Base-by-base conservation (phyloP, 2,329 filamentous ascomycete species). In the Herpotrichia juniperi region DNA sequence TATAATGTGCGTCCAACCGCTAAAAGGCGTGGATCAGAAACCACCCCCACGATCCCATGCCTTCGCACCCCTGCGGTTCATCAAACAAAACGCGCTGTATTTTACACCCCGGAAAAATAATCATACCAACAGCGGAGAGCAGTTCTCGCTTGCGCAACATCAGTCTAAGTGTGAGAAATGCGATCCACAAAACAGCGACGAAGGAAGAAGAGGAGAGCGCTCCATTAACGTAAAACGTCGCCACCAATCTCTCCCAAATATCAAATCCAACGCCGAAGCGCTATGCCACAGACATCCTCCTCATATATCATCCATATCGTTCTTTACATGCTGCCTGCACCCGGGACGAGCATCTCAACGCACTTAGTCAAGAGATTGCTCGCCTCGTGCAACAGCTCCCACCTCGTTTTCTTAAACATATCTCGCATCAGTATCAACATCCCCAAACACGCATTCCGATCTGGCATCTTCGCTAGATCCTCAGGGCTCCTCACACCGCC, bases 331-430 rank as follows among this genome's bases (percentile, higher is more conserved):
- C 28, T 57, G 8, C 54, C 54, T 24, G 57, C 62, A 3, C 68
- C 63, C 9, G 69, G 71, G 17, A 72, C 61, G 9, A 87, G 70
- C 74, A 84, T 82, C 55, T 85, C 80, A 58, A 96, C 90, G 71
- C 93, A 96, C 69, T 92, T 94, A 49, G 82, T 86, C 67, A 97
- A 74, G 54, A 96, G 77, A 19, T 85, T 88, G 26, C 89, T 89
- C 30, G 91, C 93, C 74, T 97, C 94, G 51, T 94, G 88, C 57
- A 97, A 78, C 48, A 97, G 77, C 78, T 97, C 93, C 93, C 93
- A 97, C 43, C 92, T 83, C 26, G 92, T 92, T 64, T 87, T 87
- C 59, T 83, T 81, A 70, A 97, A 97, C 34, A 89, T 88, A 50
- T 91, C 88, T 56, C 88, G 87, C 53, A 99, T 81, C 28, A 96